phyloP scores from a whole-genome alignment of 257 asterid species.

The Przewalskia tangutica region DNA sequence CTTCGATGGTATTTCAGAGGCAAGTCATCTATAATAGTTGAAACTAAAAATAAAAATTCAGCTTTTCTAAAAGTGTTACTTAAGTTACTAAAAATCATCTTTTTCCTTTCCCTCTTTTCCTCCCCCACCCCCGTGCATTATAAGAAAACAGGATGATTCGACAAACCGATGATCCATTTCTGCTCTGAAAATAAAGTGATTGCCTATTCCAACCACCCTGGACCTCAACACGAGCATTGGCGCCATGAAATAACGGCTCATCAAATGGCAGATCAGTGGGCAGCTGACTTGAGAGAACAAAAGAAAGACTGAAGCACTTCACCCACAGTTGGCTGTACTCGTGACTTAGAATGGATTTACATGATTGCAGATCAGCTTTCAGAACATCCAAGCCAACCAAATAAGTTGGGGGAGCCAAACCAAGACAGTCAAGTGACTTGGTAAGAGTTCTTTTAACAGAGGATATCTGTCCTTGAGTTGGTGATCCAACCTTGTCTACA shows the following conservation, averaged over 20 bases:
- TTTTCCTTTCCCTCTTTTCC: not conserved
- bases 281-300: constrained; percentile 36
- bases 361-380: constrained; percentile 19
- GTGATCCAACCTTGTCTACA: constrained; percentile 21
- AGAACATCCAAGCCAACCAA: constrained; percentile 29
- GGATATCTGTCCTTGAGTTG: constrained; percentile 7
- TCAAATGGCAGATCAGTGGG: constrained; percentile 12
- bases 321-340: constrained; percentile 26
- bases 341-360: constrained; percentile 15
- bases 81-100: not conserved
- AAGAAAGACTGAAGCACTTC: constrained; percentile 29
- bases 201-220: constrained; percentile 28
- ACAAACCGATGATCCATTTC: constrained; percentile 29
- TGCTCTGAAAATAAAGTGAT: constrained; percentile 29
- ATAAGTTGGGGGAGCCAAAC: constrained; percentile 31
- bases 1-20: not conserved
- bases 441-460: constrained; percentile 3
- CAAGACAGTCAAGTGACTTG: constrained; percentile 15
- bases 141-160: constrained; percentile 3
- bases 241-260: constrained; percentile 37
- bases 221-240: constrained; percentile 33
- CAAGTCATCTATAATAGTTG: not conserved
- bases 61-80: not conserved
- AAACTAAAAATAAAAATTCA: not conserved
- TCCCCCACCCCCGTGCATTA: not conserved